These are phyloP conservation scores for Thymus quinquecostatus DNA, from an alignment of 257 asterid genomes.

Conservation along the genomic window DNA sequence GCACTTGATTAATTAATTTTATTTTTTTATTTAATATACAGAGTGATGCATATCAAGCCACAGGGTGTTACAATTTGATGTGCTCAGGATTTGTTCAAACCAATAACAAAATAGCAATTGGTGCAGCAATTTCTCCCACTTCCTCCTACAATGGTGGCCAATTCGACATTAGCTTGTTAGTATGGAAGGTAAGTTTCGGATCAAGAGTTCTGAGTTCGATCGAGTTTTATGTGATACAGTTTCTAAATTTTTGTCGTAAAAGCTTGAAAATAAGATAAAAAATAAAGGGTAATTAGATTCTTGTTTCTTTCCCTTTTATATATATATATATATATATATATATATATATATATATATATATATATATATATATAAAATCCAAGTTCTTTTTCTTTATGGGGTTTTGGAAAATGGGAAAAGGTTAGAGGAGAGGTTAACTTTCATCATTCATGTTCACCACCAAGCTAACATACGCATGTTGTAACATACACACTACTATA, in stretches of 20 bases:
- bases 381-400: neutral
- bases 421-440: slow-evolving; percentile 29
- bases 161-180: slow-evolving; percentile 80
- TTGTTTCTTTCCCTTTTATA: neutral
- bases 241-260: too few species aligned
- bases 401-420: slow-evolving; percentile 26
- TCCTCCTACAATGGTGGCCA: slow-evolving; percentile 79
- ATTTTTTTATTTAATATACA: slow-evolving; percentile 29
- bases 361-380: too few species aligned
- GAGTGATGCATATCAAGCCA: slow-evolving; percentile 93
- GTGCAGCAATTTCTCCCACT: slow-evolving; percentile 92
- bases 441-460: slow-evolving; percentile 40
- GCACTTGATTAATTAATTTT: slow-evolving; percentile 26
- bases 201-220: too few species aligned
- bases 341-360: too few species aligned
- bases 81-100: slow-evolving; percentile 96
- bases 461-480: slow-evolving; percentile 44
- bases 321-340: too few species aligned
- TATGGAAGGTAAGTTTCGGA: slow-evolving; percentile 75
- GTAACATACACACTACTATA: slow-evolving; percentile 22
- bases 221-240: too few species aligned
- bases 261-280: neutral
- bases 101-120: slow-evolving; percentile 75
- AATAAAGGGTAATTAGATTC: neutral
- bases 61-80: slow-evolving; percentile 89